Percentiles rank a stretch among this genome's conserved stretches.
Conservation (phyloP, 1,139 yeast species). For the Taphrina pruni region DNA sequence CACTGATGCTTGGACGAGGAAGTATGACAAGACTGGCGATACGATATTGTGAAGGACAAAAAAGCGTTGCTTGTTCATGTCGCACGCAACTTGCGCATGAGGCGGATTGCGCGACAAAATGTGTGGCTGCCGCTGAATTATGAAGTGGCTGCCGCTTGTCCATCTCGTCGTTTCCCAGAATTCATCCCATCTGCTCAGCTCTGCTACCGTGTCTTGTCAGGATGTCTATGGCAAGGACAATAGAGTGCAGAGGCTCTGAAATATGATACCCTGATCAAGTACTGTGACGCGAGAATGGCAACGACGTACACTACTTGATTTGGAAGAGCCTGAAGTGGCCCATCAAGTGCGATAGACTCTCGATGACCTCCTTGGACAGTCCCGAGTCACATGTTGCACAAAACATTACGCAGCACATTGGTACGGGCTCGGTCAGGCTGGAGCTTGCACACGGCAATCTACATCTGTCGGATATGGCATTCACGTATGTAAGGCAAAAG, state of each 20-base stretch:
- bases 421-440: slow-evolving; percentile 3
- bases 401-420: slow-evolving; percentile 21
- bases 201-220: background rate
- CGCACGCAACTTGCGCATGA: background rate
- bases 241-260: too few species aligned
- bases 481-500: slow-evolving; percentile 28
- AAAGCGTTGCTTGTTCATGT: too few species aligned
- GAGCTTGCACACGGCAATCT: slow-evolving; percentile 21
- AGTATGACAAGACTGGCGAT: too few species aligned
- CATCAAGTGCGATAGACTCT: too few species aligned
- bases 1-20: too few species aligned
- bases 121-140: background rate
- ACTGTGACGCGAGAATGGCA: too few species aligned
- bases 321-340: too few species aligned
- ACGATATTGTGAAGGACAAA: too few species aligned
- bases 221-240: too few species aligned
- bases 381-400: background rate
- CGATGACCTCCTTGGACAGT: background rate
- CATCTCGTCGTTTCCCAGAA: background rate
- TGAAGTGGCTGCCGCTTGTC: background rate
- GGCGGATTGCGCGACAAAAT: slow-evolving; percentile 1
- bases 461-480: slow-evolving; percentile 20
- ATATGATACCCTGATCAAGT: too few species aligned
- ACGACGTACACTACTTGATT: too few species aligned
- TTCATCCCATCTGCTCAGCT: background rate